These are phyloP conservation scores for Phellopilus nigrolimitatus DNA, from an alignment of 1,284 basidiomycete species.

Conservation along the genomic window DNA sequence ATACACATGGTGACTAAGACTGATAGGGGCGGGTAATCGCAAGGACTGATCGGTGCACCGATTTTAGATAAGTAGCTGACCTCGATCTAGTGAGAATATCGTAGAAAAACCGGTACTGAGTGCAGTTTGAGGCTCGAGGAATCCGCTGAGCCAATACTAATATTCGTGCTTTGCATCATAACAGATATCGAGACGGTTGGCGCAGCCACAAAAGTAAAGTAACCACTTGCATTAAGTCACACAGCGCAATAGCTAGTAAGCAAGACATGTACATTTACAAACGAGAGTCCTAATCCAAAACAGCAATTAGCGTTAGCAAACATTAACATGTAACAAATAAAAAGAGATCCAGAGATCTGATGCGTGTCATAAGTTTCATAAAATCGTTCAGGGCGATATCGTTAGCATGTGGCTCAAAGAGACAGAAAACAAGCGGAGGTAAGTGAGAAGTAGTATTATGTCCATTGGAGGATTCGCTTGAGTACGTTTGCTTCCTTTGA, in stretches of 20 bases:
- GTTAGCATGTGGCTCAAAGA: neutral
- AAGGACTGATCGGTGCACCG: too few species aligned
- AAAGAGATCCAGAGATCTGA: neutral
- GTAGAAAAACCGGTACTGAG: too few species aligned
- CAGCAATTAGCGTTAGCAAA: neutral
- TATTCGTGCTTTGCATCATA: too few species aligned
- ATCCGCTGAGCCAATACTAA: too few species aligned
- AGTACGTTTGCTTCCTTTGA: slow-evolving; percentile 15
- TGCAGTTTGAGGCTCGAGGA: too few species aligned
- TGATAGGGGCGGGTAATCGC: too few species aligned
- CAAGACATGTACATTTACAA: slow-evolving; percentile 13
- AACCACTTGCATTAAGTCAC: too few species aligned
- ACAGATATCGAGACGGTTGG: too few species aligned
- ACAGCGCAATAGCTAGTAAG: slow-evolving; percentile 5
- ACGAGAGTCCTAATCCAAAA: neutral
- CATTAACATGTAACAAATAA: slow-evolving; percentile 2
- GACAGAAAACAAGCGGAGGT: neutral
- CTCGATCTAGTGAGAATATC: too few species aligned
- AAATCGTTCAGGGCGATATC: neutral
- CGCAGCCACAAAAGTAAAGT: too few species aligned
- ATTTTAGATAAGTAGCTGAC: too few species aligned
- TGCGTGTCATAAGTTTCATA: neutral
- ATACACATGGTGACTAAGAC: too few species aligned
- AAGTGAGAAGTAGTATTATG: neutral
- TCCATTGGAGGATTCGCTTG: slow-evolving; percentile 12